These are phyloP conservation scores for Annulohypoxylon nitens DNA, from an alignment of 495 filamentous ascomycete genomes.

Conservation along the genomic window DNA sequence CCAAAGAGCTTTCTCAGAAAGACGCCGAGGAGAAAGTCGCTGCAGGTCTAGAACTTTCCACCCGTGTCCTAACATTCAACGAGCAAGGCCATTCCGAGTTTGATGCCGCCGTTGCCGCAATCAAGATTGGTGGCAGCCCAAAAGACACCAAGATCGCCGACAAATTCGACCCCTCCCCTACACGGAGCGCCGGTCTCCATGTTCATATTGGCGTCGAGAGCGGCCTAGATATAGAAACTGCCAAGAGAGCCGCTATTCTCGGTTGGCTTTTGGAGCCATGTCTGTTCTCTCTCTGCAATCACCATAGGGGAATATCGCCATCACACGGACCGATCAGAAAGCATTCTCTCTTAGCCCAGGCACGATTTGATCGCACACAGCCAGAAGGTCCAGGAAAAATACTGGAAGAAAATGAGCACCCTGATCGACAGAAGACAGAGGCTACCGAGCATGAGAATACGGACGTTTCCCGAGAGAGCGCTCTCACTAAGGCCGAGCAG, in stretches of 20 bases:
- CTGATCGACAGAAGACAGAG: neutral
- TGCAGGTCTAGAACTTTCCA: conserved; percentile 20
- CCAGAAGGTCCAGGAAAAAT: neutral
- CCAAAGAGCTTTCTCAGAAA: neutral
- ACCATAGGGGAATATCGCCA: neutral
- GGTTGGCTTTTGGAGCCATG: conserved; percentile 21
- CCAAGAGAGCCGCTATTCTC: conserved; percentile 9
- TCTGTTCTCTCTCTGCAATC: conserved; percentile 21
- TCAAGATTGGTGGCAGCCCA: neutral
- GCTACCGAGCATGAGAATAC: neutral
- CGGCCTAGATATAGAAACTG: conserved; percentile 18
- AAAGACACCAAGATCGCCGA: neutral
- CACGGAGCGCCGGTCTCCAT: conserved; percentile 1
- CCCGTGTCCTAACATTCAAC: conserved; percentile 10
- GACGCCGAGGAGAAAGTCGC: conserved; percentile 4
- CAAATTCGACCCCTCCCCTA: conserved; percentile 1
- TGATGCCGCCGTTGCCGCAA: conserved; percentile 3
- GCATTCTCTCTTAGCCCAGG: conserved; percentile 5
- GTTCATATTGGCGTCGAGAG: conserved; percentile 18
- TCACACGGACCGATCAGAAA: conserved; percentile 19
- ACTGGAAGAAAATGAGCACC: neutral
- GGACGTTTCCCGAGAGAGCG: neutral
- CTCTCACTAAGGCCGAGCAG: neutral
- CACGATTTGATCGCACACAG: neutral
- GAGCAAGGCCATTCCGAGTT: conserved; percentile 21